Evolutionary conservation across 345 rosid genomes (phyloP).

Genomic region (Hirschfeldia incana): DNA sequence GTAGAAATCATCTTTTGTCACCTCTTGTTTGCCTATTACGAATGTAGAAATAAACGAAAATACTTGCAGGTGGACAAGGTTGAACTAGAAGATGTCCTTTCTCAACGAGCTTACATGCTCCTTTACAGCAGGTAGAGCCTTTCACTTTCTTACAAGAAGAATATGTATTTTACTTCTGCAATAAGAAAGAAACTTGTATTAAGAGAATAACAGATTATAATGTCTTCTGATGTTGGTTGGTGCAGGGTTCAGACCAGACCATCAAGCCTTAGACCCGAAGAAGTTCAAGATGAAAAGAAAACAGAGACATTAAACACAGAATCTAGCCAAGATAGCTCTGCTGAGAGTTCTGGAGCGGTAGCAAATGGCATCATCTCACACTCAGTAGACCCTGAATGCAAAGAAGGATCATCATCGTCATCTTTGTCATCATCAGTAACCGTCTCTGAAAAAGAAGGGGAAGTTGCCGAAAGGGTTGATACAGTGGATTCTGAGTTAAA

Average conservation of each 20-base stretch:
- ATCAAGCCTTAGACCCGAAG: slow-evolving; percentile 50
- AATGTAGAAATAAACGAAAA: neutral
- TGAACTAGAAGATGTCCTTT: slow-evolving; percentile 88
- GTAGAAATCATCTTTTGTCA: slow-evolving; percentile 39
- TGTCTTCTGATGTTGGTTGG: slow-evolving; percentile 3
- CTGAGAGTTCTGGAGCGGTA: slow-evolving; percentile 28
- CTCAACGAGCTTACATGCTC: slow-evolving; percentile 95
- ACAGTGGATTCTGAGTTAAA: slow-evolving; percentile 28
- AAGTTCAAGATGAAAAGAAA: slow-evolving; percentile 43
- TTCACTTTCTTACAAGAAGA: neutral
- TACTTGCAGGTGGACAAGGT: slow-evolving; percentile 64
- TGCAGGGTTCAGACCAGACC: slow-evolving; percentile 69
- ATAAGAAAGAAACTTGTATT: neutral
- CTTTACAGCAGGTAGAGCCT: slow-evolving; percentile 74
- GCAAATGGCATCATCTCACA: slow-evolving; percentile 27
- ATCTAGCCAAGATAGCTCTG: slow-evolving; percentile 38
- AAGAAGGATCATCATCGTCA: slow-evolving; percentile 14
- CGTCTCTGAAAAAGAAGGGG: slow-evolving; percentile 11
- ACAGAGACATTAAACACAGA: slow-evolving; percentile 36
- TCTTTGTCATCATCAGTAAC: slow-evolving; percentile 6
- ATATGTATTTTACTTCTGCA: neutral
- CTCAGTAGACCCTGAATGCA: neutral
- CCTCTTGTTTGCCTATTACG: neutral
- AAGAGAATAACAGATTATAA: neutral
- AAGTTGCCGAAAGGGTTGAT: slow-evolving; percentile 19